Conservation (phyloP, 495 filamentous ascomycete genomes). For the Paragyromitra xinjiangensis region DNA sequence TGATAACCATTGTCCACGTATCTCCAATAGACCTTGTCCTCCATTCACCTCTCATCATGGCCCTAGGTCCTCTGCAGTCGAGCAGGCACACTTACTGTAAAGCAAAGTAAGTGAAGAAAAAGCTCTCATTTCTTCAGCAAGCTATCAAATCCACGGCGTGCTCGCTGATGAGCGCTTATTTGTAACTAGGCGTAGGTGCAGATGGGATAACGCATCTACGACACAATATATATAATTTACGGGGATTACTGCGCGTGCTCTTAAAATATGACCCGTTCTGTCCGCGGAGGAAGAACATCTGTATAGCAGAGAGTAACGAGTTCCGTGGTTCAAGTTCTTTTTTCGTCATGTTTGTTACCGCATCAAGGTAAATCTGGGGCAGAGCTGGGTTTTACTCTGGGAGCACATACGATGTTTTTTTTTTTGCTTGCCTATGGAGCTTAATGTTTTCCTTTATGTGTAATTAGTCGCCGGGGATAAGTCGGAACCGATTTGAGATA, state of each 20-base stretch:
- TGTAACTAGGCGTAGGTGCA: not conserved
- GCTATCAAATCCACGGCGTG: not conserved
- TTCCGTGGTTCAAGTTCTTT: no score
- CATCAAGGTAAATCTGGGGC: not conserved
- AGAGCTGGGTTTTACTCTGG: not conserved
- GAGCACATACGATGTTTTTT: not conserved
- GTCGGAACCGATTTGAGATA: not conserved
- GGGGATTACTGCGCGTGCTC: not conserved
- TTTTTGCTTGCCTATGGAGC: not conserved
- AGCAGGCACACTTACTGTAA: not conserved
- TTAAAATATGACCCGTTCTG: not conserved
- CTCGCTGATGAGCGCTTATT: not conserved
- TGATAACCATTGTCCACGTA: slow-evolving; percentile 23
- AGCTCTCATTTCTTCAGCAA: not conserved
- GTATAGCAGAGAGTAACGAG: no score
- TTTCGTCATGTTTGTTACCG: no score
- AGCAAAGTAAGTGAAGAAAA: not conserved
- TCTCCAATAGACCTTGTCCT: slow-evolving; percentile 26
- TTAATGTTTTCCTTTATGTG: not conserved
- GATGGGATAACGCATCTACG: not conserved
- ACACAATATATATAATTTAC: not conserved
- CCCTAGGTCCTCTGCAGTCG: not conserved
- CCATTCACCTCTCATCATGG: not conserved
- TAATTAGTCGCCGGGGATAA: slow-evolving; percentile 5
- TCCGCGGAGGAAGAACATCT: no score